Percentiles rank a stretch among this genome's conserved stretches.
phyloP scores from a whole-genome alignment of 169 alveolate genomes.

The Eimeria acervulina region DNA sequence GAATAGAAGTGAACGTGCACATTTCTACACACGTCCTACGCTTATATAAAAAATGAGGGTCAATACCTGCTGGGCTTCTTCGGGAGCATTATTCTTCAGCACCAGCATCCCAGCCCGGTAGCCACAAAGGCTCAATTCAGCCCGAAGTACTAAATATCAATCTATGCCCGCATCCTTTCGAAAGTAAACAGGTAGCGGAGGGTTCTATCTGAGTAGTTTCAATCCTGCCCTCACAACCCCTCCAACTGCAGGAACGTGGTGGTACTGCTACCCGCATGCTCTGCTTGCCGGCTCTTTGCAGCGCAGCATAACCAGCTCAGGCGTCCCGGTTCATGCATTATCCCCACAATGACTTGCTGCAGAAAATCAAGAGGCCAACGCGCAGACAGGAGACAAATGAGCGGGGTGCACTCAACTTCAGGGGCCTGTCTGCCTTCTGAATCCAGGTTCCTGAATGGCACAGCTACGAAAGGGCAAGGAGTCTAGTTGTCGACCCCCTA shows the following conservation, averaged over 20 bases:
- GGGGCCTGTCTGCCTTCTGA: not conserved
- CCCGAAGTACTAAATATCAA: not conserved
- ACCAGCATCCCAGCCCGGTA: not conserved
- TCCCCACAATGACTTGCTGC: not conserved
- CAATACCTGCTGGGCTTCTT: not conserved
- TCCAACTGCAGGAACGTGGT: not conserved
- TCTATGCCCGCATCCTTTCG: not conserved
- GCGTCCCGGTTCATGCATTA: not conserved
- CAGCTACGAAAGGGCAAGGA: not conserved
- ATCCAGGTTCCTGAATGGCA: not conserved
- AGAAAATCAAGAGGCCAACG: not conserved
- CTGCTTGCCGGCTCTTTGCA: not conserved
- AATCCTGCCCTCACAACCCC: not conserved
- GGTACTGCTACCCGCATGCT: not conserved
- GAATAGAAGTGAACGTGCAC: not conserved
- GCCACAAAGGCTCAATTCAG: not conserved
- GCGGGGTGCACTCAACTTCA: not conserved
- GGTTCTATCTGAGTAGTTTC: not conserved
- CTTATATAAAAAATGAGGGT: too few species aligned
- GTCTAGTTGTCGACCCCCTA: not conserved
- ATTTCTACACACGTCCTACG: not conserved
- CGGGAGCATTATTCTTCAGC: not conserved
- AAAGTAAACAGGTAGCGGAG: not conserved
- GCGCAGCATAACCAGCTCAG: not conserved
- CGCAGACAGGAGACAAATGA: not conserved